Conservation (phyloP, 768 basidiomycete species). For the Xerocomus potaroensis region DNA sequence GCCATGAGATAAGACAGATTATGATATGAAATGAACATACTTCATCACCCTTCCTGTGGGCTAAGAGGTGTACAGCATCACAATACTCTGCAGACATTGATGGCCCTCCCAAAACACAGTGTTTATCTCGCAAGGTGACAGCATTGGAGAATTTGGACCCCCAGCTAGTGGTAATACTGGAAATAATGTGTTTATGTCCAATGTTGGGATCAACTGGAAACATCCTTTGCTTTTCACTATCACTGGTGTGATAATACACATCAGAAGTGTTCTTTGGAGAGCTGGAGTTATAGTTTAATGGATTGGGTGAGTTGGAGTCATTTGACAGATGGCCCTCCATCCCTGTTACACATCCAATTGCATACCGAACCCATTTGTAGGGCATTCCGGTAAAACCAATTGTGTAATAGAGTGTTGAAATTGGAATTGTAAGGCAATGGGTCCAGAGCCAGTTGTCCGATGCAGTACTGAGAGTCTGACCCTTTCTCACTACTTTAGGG, state of each 20-base stretch:
- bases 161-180: neutral
- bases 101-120: constrained; percentile 3
- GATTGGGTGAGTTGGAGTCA: neutral
- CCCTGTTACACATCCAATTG: constrained; percentile 2
- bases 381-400: neutral
- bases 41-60: constrained; percentile 2
- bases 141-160: neutral
- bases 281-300: neutral
- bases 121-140: neutral
- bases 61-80: constrained; percentile 5
- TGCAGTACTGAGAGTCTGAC: no score
- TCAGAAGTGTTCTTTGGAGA: neutral
- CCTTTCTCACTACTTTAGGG: no score
- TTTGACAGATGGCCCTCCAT: constrained; percentile 1
- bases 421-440: neutral
- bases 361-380: constrained; percentile 8
- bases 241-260: constrained; percentile 6
- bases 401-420: neutral
- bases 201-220: constrained; percentile 1
- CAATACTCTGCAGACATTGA: accelerated
- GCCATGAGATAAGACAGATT: neutral
- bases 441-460: no score
- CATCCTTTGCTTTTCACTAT: neutral
- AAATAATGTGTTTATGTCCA: neutral
- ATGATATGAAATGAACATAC: neutral